phyloP scores from a whole-genome alignment of 164 flowering plant genomes.

The Chimonanthus praecox region DNA sequence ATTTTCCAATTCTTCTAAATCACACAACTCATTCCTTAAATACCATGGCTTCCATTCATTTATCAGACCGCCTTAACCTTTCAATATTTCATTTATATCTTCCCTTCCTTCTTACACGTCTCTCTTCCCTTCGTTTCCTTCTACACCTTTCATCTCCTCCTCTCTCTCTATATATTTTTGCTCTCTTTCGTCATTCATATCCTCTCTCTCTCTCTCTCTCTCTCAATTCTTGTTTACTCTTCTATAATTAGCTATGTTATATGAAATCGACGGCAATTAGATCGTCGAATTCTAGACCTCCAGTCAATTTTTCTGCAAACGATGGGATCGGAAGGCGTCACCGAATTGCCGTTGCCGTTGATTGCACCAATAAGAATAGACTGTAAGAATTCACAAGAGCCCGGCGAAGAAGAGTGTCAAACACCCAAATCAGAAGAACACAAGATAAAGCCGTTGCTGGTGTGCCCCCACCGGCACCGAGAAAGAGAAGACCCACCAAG shows the following conservation, averaged over 20 bases:
- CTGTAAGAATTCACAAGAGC: neutral
- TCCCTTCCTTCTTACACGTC: neutral
- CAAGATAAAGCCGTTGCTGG: neutral
- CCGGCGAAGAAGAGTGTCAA: neutral
- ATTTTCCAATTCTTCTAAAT: neutral
- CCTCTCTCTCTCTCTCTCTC: neutral
- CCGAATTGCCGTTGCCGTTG: neutral
- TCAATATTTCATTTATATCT: neutral
- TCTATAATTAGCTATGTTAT: neutral
- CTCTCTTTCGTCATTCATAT: neutral
- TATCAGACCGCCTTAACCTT: neutral
- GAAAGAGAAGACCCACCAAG: neutral
- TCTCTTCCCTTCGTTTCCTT: neutral
- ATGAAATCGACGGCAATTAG: neutral
- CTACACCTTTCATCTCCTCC: neutral
- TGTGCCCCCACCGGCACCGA: constrained; percentile 8
- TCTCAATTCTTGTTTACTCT: neutral
- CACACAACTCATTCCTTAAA: neutral
- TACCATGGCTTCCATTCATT: neutral
- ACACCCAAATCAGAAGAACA: constrained; percentile 8
- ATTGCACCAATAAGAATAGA: neutral
- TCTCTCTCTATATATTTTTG: neutral
- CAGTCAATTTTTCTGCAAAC: neutral
- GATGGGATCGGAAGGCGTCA: neutral
- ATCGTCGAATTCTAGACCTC: neutral